phyloP scores from a whole-genome alignment of 192 early-diverging fungal genomes.

The Umbelopsis ramanniana region DNA sequence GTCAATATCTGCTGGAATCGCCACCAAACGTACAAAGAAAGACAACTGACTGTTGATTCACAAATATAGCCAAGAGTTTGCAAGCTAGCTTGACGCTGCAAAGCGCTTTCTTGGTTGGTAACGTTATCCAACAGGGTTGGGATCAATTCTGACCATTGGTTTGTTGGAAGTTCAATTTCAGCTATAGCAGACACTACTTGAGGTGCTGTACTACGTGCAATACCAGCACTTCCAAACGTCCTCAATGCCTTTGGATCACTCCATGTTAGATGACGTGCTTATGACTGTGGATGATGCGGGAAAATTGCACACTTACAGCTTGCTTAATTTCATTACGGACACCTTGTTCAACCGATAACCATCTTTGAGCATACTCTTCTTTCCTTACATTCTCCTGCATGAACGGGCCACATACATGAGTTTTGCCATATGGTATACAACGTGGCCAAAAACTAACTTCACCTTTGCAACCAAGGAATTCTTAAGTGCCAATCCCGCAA shows the following conservation, averaged over 20 bases:
- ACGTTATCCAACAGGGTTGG: constrained; percentile 78
- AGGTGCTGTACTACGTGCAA: constrained; percentile 12
- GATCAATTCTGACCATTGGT: constrained; percentile 90
- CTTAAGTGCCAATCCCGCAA: constrained; percentile 94
- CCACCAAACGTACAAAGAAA: background rate
- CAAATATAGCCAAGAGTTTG: constrained; percentile 94
- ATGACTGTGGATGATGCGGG: background rate
- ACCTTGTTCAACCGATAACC: constrained; percentile 62
- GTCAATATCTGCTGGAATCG: background rate
- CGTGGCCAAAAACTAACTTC: constrained; percentile 6
- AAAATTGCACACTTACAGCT: constrained; percentile 36
- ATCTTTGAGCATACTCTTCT: constrained; percentile 66
- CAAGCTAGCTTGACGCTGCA: constrained; percentile 80
- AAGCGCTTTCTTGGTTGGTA: constrained; percentile 62
- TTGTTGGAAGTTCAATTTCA: constrained; percentile 86
- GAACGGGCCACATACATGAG: background rate
- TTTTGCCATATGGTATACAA: too few relatives aligned
- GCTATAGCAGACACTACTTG: constrained; percentile 90
- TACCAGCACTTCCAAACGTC: constrained; percentile 1
- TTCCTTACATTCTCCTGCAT: constrained; percentile 53
- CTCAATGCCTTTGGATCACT: background rate
- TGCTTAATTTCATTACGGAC: constrained; percentile 75
- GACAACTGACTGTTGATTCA: constrained; percentile 75
- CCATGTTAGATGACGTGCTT: background rate
- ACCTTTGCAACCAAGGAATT: constrained; percentile 90